A percentile compares a stretch with the other conserved stretches of the same genome.
These are phyloP conservation scores for Symbiotaphrina buchneri DNA, from an alignment of 495 filamentous ascomycete species.

Conservation along the genomic window DNA sequence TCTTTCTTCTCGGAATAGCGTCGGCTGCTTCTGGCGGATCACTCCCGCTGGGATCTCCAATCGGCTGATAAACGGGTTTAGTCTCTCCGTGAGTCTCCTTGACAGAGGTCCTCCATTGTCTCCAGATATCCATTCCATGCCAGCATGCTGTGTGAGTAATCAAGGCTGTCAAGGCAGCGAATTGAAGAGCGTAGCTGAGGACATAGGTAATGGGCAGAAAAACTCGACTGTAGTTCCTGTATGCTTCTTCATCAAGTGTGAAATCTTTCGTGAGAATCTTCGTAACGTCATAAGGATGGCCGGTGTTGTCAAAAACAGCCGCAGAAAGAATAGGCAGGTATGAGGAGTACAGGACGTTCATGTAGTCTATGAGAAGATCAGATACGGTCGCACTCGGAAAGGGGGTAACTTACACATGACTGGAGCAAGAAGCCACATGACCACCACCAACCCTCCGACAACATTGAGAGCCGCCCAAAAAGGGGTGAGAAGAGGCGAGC, in stretches of 20 bases:
- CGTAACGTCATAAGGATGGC: slow-evolving; percentile 50
- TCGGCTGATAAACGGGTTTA: slow-evolving; percentile 20
- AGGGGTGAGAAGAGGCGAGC: slow-evolving; percentile 65
- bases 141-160: slow-evolving; percentile 49
- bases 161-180: slow-evolving; percentile 51
- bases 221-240: slow-evolving; percentile 53
- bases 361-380: slow-evolving; percentile 27
- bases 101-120: slow-evolving; percentile 27
- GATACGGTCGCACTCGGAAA: slow-evolving; percentile 5
- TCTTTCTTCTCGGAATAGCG: too few species aligned
- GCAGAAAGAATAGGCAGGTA: slow-evolving; percentile 65
- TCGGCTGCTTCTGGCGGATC: slow-evolving; percentile 2
- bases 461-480: slow-evolving; percentile 89
- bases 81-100: slow-evolving; percentile 20
- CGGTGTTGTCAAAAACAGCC: slow-evolving; percentile 63
- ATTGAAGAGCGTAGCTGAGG: slow-evolving; percentile 57
- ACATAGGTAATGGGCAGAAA: slow-evolving; percentile 71
- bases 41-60: slow-evolving; percentile 6
- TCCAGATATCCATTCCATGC: slow-evolving; percentile 57
- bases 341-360: slow-evolving; percentile 50
- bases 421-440: slow-evolving; percentile 80
- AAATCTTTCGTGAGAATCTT: slow-evolving; percentile 52
- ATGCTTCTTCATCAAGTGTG: slow-evolving; percentile 44
- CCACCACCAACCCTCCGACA: slow-evolving; percentile 57
- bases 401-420: slow-evolving; percentile 30